phyloP scores from a whole-genome alignment of 139 green algal genomes.

The Nannochloris sp. region DNA sequence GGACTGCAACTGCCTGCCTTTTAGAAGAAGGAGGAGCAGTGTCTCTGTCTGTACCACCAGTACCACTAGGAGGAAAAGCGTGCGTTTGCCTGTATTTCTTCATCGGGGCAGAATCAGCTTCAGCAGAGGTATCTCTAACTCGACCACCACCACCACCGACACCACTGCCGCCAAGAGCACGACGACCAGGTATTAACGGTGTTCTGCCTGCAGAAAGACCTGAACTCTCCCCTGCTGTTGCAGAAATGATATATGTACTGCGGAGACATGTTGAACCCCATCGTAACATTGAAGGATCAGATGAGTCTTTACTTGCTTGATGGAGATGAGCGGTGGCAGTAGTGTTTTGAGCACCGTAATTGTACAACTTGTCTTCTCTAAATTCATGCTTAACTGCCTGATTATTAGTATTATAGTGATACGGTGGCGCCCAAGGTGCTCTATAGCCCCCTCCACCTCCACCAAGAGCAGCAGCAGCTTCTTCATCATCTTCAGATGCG shows the following conservation, averaged over 20 bases:
- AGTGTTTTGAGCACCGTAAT: too few relatives aligned
- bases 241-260: neutral
- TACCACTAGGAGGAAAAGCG: neutral
- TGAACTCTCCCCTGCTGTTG: neutral
- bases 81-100: neutral
- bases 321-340: too few relatives aligned
- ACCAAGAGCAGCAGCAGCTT: neutral
- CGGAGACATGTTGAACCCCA: constrained; percentile 14
- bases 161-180: too few relatives aligned
- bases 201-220: too few relatives aligned
- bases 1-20: neutral
- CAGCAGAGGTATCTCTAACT: neutral
- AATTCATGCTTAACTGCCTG: too few relatives aligned
- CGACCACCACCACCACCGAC: too few relatives aligned
- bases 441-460: neutral
- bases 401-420: too few relatives aligned
- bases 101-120: neutral
- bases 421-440: too few relatives aligned
- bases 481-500: neutral
- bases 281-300: constrained; percentile 10
- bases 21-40: neutral
- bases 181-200: too few relatives aligned
- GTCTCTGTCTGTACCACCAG: neutral
- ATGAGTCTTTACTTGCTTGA: neutral
- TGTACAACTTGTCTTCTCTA: too few relatives aligned